Conservation (phyloP, 306 rosid genomes). For the Astragalus glycyphyllos region DNA sequence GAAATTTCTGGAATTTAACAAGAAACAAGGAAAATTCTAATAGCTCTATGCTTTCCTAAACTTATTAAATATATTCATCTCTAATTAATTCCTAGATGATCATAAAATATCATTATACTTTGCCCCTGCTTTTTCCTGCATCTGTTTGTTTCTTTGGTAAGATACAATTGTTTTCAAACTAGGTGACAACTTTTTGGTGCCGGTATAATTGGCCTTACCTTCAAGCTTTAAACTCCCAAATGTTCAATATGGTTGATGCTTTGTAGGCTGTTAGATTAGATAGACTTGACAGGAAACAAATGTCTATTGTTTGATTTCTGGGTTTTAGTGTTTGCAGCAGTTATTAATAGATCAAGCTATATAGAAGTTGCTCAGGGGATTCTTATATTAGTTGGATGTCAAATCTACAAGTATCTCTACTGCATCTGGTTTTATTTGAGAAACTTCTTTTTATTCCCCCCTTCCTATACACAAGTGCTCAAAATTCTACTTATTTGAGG, state of each 20-base stretch:
- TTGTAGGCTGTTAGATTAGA: slow-evolving; percentile 14
- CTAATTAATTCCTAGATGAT: neutral
- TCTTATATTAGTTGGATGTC: neutral
- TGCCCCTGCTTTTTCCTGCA: neutral
- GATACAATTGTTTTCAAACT: slow-evolving; percentile 5
- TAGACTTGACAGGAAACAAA: slow-evolving; percentile 3
- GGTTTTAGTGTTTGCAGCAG: slow-evolving; percentile 6
- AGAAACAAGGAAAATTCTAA: slow-evolving; percentile 3
- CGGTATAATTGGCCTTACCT: neutral
- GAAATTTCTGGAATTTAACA: neutral
- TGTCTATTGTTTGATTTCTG: neutral
- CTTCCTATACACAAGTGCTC: slow-evolving; percentile 6
- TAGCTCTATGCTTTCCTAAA: neutral
- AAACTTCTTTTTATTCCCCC: slow-evolving; percentile 13
- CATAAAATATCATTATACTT: slow-evolving; percentile 2
- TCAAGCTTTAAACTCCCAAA: neutral
- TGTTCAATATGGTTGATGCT: slow-evolving; percentile 19
- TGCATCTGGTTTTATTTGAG: slow-evolving; percentile 1
- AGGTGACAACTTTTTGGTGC: neutral
- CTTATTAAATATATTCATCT: neutral
- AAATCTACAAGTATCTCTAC: neutral
- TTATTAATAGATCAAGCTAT: slow-evolving; percentile 13
- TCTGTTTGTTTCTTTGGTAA: slow-evolving; percentile 3
- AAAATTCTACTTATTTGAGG: neutral
- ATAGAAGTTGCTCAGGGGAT: neutral